Evolutionary conservation across 1,284 basidiomycete species (phyloP).

Genomic region (Rhizoctonia solani): DNA sequence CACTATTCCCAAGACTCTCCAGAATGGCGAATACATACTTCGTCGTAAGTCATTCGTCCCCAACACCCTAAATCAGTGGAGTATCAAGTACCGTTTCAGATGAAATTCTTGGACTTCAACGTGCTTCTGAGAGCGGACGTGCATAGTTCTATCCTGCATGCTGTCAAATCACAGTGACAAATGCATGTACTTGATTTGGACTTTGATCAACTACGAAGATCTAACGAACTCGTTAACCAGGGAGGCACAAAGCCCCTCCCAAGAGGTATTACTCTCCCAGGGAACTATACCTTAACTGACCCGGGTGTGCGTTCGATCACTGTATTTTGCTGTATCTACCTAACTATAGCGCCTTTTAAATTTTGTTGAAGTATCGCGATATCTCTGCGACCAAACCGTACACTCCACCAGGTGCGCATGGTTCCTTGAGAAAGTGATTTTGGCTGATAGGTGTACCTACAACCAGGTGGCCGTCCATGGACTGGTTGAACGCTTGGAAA

Average conservation of each 20-base stretch:
- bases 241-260: conserved; percentile 11
- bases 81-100: neutral
- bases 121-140: conserved; percentile 1
- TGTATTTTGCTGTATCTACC: neutral
- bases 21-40: conserved; percentile 23
- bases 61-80: neutral
- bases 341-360: neutral
- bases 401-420: conserved; percentile 6
- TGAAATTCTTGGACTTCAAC: conserved; percentile 16
- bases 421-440: too few relatives aligned
- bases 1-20: conserved; percentile 18
- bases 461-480: conserved; percentile 17
- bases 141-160: conserved; percentile 20
- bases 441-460: too few relatives aligned
- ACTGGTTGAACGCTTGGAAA: conserved; percentile 1
- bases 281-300: conserved; percentile 9
- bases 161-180: conserved; percentile 17
- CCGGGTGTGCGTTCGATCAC: neutral
- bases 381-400: conserved; percentile 19
- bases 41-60: neutral
- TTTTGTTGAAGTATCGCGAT: conserved; percentile 3
- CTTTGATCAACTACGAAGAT: neutral
- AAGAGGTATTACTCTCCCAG: conserved; percentile 5
- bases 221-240: neutral
- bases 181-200: neutral